phyloP scores from a whole-genome alignment of 1,284 basidiomycete species.

The Melampsora larici-populina region DNA sequence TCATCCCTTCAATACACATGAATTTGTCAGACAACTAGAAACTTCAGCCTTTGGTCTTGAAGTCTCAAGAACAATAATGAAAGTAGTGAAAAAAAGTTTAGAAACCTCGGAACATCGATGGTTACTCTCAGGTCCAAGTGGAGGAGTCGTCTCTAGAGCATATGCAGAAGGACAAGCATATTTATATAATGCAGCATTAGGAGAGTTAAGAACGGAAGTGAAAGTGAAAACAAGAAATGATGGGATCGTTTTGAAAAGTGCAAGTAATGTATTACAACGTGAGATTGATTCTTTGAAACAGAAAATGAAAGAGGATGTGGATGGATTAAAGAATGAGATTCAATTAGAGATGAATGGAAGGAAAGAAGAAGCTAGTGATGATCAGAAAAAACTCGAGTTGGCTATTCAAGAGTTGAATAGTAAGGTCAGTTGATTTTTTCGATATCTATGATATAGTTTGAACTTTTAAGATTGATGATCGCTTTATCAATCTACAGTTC shows the following conservation, averaged over 20 bases:
- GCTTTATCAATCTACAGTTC: slow-evolving; percentile 57
- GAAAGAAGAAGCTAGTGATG: slow-evolving; percentile 86
- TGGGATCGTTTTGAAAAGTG: slow-evolving; percentile 70
- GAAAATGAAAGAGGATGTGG: slow-evolving; percentile 91
- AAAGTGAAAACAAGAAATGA: slow-evolving; percentile 80
- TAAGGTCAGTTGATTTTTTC: slow-evolving; percentile 9
- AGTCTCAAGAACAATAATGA: slow-evolving; percentile 17
- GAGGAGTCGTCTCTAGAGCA: slow-evolving; percentile 36
- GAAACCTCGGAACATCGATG: slow-evolving; percentile 23
- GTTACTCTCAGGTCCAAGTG: slow-evolving; percentile 31
- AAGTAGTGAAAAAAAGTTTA: slow-evolving; percentile 11
- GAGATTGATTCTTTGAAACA: slow-evolving; percentile 83
- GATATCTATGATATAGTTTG: slow-evolving; percentile 17
- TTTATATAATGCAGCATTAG: slow-evolving; percentile 86
- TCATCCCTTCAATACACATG: slow-evolving; percentile 42
- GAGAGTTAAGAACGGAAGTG: slow-evolving; percentile 83
- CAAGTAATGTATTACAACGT: slow-evolving; percentile 71
- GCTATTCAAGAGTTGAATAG: slow-evolving; percentile 69
- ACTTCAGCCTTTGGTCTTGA: slow-evolving; percentile 10
- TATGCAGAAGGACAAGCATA: slow-evolving; percentile 65
- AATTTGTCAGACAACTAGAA: slow-evolving; percentile 32
- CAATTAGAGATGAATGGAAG: slow-evolving; percentile 94
- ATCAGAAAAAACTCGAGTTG: slow-evolving; percentile 81
- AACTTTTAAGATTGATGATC: not conserved
- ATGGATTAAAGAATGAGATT: slow-evolving; percentile 87